Evolutionary conservation across 2,329 filamentous ascomycete species (phyloP).

Genomic region (Neodidymelliopsis sp.): DNA sequence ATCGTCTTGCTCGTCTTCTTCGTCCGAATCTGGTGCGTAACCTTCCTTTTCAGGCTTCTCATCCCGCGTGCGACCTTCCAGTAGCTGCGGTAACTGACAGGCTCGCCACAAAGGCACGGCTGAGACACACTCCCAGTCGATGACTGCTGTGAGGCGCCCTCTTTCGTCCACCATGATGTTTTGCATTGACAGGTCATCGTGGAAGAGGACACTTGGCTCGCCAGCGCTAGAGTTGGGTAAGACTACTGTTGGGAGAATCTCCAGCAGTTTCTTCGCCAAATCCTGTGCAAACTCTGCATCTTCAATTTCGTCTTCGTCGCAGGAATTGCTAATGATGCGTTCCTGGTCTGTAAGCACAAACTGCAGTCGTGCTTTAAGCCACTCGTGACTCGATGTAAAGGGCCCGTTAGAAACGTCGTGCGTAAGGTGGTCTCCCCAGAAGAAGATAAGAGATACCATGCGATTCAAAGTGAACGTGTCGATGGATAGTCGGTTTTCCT

Average conservation of each 20-base stretch:
- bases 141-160: slow-evolving; percentile 13
- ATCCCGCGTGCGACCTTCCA: slow-evolving; percentile 12
- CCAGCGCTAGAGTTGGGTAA: background rate
- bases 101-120: slow-evolving; percentile 21
- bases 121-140: slow-evolving; percentile 27
- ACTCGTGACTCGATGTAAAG: slow-evolving; percentile 4
- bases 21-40: background rate
- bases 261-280: slow-evolving; percentile 5
- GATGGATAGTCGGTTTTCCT: no score
- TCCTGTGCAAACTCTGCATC: slow-evolving; percentile 10
- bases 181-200: slow-evolving; percentile 12
- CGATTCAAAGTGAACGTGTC: background rate
- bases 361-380: slow-evolving; percentile 8
- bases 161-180: slow-evolving; percentile 23
- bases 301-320: slow-evolving; percentile 21
- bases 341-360: slow-evolving; percentile 2
- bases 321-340: background rate
- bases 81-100: slow-evolving; percentile 15
- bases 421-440: slow-evolving; percentile 1
- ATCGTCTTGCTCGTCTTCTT: slow-evolving; percentile 6
- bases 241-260: slow-evolving; percentile 12
- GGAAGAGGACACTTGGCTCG: slow-evolving; percentile 12
- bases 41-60: slow-evolving; percentile 1
- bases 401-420: slow-evolving; percentile 1
- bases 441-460: background rate